Base-by-base conservation (phyloP, 2,329 filamentous ascomycete species). In the Gyromitra esculenta region DNA sequence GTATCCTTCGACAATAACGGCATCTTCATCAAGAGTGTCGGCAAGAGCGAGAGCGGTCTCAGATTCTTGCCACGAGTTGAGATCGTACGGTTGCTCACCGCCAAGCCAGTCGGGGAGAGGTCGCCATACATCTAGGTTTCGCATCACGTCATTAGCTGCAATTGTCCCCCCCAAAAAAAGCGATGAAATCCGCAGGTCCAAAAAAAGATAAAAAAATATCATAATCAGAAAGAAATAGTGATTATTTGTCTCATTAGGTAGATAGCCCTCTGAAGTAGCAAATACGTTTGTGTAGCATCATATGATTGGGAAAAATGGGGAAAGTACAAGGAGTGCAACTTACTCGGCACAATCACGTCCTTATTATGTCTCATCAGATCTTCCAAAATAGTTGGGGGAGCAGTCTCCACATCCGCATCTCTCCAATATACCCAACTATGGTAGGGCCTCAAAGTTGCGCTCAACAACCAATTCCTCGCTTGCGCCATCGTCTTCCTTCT, bases 391-490 rank as follows among this genome's bases (percentile, higher is more conserved):
- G 96, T 98, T 82, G 95, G 96, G 0, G 96, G 96, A 1, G 96
- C 96, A 1, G 96, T 99, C 84, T 98, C 94, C 7, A 99, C 96
- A 84, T 99, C 96, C 31, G 97, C 96, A 85, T 99, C 96, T 84
- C 96, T 90, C 96, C 96, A 99, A 83, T 99, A 99, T 8, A 99
- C 96, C 96, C 96, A 99, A 79, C 94, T 97, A 83, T 99, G 96
- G 67, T 96, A 96, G 1, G 96, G 96, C 56, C 96, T 90, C 69
- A 99, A 86, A 25, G 96, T 95, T 52, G 96, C 95, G 81, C 94
- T 97, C 73, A 99, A 85, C 67, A 99, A 87, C 96, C 96, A 99
- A 84, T 99, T 99, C 78, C 96, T 89, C 65, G 96, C 96, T 85
- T 97, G 94, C 0, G 96, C 96, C 96, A 99, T 99, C 82, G 97